A percentile compares a stretch with the other conserved stretches of the same genome.
Evolutionary conservation across 257 asterid species (phyloP).

Genomic region (Cynanchum wilfordii): DNA sequence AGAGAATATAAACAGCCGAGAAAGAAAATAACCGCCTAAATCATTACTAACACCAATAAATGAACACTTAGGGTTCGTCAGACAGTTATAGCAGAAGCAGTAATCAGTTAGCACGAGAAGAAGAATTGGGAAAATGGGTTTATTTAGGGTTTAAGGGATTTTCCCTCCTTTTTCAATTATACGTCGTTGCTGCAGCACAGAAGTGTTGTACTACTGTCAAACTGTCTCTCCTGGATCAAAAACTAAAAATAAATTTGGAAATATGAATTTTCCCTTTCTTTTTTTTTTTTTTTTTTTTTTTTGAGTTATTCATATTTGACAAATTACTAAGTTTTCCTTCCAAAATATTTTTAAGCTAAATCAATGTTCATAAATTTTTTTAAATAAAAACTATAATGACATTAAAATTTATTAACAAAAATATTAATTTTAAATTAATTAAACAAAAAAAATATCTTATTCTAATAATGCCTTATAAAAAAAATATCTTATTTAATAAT

Average conservation of each 20-base stretch:
- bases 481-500: no score
- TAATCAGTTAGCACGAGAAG: neutral
- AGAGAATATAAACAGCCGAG: constrained; percentile 7
- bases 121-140: neutral
- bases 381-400: no score
- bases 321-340: no score
- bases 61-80: neutral
- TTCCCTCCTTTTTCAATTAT: constrained; percentile 30
- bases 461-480: no score
- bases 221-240: neutral
- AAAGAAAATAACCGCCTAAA: neutral
- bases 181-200: neutral
- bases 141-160: constrained; percentile 44
- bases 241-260: neutral
- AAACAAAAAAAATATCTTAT: no score
- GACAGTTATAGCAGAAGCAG: neutral
- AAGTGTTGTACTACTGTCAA: neutral
- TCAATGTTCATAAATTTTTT: no score
- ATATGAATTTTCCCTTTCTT: neutral
- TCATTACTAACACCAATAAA: neutral
- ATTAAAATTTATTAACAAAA: no score
- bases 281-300: no score
- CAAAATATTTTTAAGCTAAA: no score
- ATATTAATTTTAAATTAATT: no score
- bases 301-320: no score